These are phyloP conservation scores for Nemania serpens DNA, from an alignment of 2,329 filamentous ascomycete species.

Conservation along the genomic window DNA sequence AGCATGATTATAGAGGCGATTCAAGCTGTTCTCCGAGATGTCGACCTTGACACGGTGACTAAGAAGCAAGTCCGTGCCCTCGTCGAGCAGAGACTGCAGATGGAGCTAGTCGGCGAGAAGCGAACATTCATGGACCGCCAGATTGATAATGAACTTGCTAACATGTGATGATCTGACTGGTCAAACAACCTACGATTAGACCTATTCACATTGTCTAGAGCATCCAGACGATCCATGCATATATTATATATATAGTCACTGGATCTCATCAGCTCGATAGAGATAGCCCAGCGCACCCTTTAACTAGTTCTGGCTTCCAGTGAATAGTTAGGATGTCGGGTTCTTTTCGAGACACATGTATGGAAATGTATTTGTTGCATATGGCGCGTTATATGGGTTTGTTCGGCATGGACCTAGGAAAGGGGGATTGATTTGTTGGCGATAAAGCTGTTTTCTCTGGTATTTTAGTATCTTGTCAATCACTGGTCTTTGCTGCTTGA, in stretches of 20 bases:
- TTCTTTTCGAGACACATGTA: slow-evolving; percentile 4
- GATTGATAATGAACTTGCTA: slow-evolving; percentile 92
- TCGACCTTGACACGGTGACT: slow-evolving; percentile 94
- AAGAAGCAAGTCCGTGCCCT: slow-evolving; percentile 95
- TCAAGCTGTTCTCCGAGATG: slow-evolving; percentile 78
- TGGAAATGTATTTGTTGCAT: slow-evolving; percentile 27
- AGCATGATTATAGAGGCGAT: slow-evolving; percentile 82
- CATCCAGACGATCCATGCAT: neutral
- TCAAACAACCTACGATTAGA: neutral
- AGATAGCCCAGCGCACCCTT: neutral
- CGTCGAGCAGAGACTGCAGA: slow-evolving; percentile 91
- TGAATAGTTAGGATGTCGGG: neutral
- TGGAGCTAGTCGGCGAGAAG: slow-evolving; percentile 83
- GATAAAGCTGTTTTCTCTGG: neutral
- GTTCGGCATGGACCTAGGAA: slow-evolving; percentile 11
- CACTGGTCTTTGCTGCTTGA: slow-evolving; percentile 7
- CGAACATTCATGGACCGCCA: slow-evolving; percentile 87
- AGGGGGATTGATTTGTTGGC: slow-evolving; percentile 7
- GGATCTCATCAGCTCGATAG: neutral
- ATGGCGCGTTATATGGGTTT: slow-evolving; percentile 17
- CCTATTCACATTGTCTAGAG: neutral
- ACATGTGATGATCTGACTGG: slow-evolving; percentile 66
- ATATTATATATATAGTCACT: neutral
- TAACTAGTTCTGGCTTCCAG: neutral
- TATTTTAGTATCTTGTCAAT: neutral